Conservation (phyloP, 257 asterid species). For the Capsicum rhomboideum region DNA sequence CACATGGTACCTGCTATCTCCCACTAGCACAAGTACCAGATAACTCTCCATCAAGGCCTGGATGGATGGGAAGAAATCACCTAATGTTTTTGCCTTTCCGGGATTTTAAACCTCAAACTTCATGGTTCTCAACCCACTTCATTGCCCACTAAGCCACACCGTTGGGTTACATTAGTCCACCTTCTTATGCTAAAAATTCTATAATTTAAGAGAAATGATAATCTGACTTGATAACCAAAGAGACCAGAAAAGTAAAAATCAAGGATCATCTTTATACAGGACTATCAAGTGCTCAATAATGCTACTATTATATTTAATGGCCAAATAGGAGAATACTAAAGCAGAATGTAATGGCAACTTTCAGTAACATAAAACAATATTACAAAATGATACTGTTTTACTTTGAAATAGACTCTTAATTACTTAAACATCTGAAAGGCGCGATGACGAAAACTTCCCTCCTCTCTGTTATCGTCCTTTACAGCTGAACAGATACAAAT, state of each 20-base stretch:
- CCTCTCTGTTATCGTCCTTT: slow-evolving; percentile 2
- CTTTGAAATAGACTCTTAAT: neutral
- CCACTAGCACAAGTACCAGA: neutral
- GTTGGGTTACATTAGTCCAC: neutral
- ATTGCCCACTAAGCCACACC: neutral
- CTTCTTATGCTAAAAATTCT: neutral
- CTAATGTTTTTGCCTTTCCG: neutral
- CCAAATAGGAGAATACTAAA: neutral
- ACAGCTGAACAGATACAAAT: neutral
- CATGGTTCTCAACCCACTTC: neutral
- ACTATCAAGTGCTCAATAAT: neutral
- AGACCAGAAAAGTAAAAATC: neutral
- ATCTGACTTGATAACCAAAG: neutral
- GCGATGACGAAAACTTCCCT: neutral
- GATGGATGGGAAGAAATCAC: too few species aligned
- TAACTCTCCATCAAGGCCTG: neutral
- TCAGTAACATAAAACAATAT: neutral
- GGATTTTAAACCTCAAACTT: too few species aligned
- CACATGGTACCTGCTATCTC: neutral
- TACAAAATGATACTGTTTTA: neutral
- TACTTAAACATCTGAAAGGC: neutral
- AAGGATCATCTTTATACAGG: neutral
- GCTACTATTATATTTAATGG: neutral
- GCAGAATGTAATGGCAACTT: neutral
- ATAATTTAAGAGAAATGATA: neutral